Conservation (phyloP, 2,329 filamentous ascomycete genomes). For the Pseudogymnoascus sp. region DNA sequence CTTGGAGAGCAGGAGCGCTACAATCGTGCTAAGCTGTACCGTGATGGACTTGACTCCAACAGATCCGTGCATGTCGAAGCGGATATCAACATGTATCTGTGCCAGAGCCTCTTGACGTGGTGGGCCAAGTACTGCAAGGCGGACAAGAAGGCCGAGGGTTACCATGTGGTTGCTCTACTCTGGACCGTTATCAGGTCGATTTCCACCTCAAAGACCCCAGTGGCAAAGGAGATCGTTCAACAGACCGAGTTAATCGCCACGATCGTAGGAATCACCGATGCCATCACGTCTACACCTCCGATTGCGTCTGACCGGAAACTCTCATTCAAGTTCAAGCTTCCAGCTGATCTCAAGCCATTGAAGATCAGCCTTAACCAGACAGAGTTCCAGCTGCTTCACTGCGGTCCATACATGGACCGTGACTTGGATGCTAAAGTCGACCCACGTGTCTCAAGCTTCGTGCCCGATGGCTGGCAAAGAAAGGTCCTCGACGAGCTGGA, state of each 20-base stretch:
- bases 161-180: conserved; percentile 38
- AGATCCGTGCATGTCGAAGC: conserved; percentile 26
- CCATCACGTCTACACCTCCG: conserved; percentile 17
- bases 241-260: conserved; percentile 29
- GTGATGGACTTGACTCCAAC: conserved; percentile 25
- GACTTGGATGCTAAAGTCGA: conserved; percentile 62
- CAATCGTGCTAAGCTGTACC: conserved; percentile 23
- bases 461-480: conserved; percentile 70
- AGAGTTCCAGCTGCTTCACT: conserved; percentile 61
- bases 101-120: conserved; percentile 41
- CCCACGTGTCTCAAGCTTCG: conserved; percentile 56
- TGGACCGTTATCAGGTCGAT: conserved; percentile 38
- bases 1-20: conserved; percentile 27
- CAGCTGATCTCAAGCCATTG: conserved; percentile 22
- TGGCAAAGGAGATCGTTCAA: conserved; percentile 36
- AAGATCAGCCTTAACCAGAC: conserved; percentile 34
- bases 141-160: conserved; percentile 27
- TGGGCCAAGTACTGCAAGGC: conserved; percentile 37
- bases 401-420: conserved; percentile 68
- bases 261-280: conserved; percentile 30
- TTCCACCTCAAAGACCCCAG: conserved; percentile 29
- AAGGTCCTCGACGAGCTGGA: conserved; percentile 68
- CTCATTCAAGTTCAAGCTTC: conserved; percentile 39
- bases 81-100: conserved; percentile 37
- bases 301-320: conserved; percentile 31